Evolutionary conservation across 2,329 filamentous ascomycete species (phyloP), one percentile per base, ranked within the genome.

Genomic region (Fusarium udum): DNA sequence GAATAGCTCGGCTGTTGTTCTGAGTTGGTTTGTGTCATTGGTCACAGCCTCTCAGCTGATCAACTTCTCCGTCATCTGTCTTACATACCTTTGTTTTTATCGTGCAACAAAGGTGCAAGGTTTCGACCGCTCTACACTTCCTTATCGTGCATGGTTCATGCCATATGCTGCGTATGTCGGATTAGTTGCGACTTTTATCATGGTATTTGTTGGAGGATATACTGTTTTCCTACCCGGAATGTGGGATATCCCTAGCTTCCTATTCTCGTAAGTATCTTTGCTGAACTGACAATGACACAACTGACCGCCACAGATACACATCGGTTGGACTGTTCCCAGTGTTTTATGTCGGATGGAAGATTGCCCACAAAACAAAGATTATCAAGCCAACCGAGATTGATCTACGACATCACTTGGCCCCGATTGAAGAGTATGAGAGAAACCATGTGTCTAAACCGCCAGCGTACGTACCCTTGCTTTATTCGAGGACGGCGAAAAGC

Each of bases 141-240:
- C 92, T 0, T 95, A 94, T 83, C 90, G 87, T 72, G 90, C 90
- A 2, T 86, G 86, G 70, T 86, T 89, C 48, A 92, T 95, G 83
- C 93, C 93, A 6, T 95, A 91, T 75, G 86, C 89, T 0, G 92
- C 93, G 2, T 95, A 88, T 78, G 90, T 91, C 55, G 91, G 89
- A 0, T 82, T 94, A 11, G 79, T 84, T 1, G 89, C 88, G 32
- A 92, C 90, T 3, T 88, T 89, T 55, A 80, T 92, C 71, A 95
- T 95, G 91, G 88, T 91, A 0, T 90, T 95, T 74, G 90, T 95
- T 4, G 90, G 92, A 14, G 93, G 93, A 0, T 95, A 95, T 71
- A 87, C 91, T 0, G 92, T 95, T 3, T 96, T 95, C 76, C 79
- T 95, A 51, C 90, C 92, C 0, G 84, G 87, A 1, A 86, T 87